phyloP scores from a whole-genome alignment of 495 filamentous ascomycete genomes.

The Astrothelium macrocarpum region DNA sequence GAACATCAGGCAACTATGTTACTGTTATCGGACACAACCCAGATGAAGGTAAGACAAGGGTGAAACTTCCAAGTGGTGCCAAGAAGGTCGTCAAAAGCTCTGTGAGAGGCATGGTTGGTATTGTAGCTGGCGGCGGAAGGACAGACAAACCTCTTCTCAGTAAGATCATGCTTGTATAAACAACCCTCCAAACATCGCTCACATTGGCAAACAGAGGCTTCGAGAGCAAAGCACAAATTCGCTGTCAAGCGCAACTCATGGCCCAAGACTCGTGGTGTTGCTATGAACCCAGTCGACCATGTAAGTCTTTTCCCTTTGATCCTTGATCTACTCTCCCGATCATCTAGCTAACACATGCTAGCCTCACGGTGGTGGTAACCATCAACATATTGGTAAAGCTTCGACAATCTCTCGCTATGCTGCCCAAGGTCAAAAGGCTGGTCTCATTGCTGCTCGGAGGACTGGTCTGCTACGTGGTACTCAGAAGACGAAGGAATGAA shows the following conservation, averaged over 20 bases:
- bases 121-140: conserved; percentile 96
- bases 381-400: conserved; percentile 99
- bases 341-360: conserved; percentile 34
- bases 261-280: conserved; percentile 99
- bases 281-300: conserved; percentile 99
- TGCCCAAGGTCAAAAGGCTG: conserved; percentile 97
- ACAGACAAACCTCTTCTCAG: conserved; percentile 98
- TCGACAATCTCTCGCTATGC: conserved; percentile 98
- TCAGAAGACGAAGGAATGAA: conserved; percentile 96
- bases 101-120: conserved; percentile 96
- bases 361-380: conserved; percentile 99
- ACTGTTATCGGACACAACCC: conserved; percentile 98
- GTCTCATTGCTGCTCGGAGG: conserved; percentile 98
- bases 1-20: conserved; percentile 98
- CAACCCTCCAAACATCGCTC: conserved; percentile 11
- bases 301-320: conserved; percentile 38
- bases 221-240: conserved; percentile 98
- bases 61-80: conserved; percentile 97
- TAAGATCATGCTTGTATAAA: conserved; percentile 34
- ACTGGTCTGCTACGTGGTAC: conserved; percentile 99
- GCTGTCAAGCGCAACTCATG: conserved; percentile 99
- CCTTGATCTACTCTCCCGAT: not conserved
- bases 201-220: conserved; percentile 59
- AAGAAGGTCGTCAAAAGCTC: conserved; percentile 96
- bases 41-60: conserved; percentile 96